These are phyloP conservation scores for Lachancea cidri DNA, from an alignment of 805 yeast genomes.

Conservation along the genomic window DNA sequence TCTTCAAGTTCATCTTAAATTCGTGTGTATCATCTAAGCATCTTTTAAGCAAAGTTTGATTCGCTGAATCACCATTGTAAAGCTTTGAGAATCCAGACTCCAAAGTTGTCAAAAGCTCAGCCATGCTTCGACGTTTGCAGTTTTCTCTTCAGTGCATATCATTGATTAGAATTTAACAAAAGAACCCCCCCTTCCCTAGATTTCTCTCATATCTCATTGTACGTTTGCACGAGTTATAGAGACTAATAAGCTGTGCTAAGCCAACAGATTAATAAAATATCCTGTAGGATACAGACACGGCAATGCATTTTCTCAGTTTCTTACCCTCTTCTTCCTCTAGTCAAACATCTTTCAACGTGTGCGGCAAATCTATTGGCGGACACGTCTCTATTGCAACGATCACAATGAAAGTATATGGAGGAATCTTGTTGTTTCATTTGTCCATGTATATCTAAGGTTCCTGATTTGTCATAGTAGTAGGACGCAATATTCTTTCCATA, in stretches of 20 bases:
- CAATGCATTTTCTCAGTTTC: no score
- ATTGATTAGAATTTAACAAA: no score
- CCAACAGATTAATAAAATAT: no score
- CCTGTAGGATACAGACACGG: no score
- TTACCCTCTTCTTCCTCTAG: slow-evolving; percentile 55
- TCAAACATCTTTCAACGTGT: slow-evolving; percentile 84
- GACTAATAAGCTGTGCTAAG: no score
- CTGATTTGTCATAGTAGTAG: slow-evolving; percentile 25
- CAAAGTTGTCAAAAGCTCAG: slow-evolving; percentile 15
- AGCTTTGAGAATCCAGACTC: slow-evolving; percentile 19
- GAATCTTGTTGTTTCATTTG: slow-evolving; percentile 29
- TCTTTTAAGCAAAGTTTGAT: slow-evolving; percentile 18
- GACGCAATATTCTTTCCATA: slow-evolving; percentile 22
- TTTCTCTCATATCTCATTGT: neutral
- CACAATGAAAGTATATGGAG: slow-evolving; percentile 62
- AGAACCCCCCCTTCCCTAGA: neutral
- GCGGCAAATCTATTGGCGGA: slow-evolving; percentile 92
- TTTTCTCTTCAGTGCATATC: no score
- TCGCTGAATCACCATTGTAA: slow-evolving; percentile 12
- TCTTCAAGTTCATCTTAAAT: slow-evolving; percentile 35
- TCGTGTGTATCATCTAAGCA: slow-evolving; percentile 31
- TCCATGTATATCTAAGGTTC: slow-evolving; percentile 26
- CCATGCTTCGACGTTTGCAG: no score
- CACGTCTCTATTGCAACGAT: slow-evolving; percentile 76
- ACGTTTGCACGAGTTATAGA: neutral